phyloP scores from a whole-genome alignment of 1,284 basidiomycete genomes.

The Sanghuangporus weigelae region DNA sequence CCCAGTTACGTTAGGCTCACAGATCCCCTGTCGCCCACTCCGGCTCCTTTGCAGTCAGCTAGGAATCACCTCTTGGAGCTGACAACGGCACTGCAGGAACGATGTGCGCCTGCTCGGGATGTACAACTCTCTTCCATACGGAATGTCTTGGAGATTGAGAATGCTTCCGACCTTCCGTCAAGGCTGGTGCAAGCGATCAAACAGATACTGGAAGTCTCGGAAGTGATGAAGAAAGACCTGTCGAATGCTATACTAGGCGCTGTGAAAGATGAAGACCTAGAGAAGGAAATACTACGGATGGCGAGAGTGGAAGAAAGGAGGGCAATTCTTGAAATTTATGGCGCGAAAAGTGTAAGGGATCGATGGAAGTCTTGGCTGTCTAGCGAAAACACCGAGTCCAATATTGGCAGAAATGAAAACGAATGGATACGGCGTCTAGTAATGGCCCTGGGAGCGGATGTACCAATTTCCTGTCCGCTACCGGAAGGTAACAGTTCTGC shows the following conservation, averaged over 20 bases:
- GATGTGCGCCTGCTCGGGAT: slow-evolving; percentile 66
- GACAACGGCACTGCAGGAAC: slow-evolving; percentile 42
- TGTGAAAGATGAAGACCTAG: slow-evolving; percentile 58
- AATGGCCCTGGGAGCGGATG: slow-evolving; percentile 39
- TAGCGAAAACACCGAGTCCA: slow-evolving; percentile 17
- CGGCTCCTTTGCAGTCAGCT: slow-evolving; percentile 55
- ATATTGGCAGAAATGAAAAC: background rate
- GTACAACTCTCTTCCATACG: slow-evolving; percentile 41
- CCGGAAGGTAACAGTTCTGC: slow-evolving; percentile 22
- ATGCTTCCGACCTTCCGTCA: background rate
- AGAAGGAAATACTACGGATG: slow-evolving; percentile 40
- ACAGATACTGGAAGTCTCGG: slow-evolving; percentile 44
- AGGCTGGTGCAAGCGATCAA: slow-evolving; percentile 39
- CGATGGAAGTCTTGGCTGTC: slow-evolving; percentile 41
- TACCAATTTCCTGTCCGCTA: slow-evolving; percentile 41
- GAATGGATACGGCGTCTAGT: slow-evolving; percentile 45
- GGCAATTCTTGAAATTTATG: slow-evolving; percentile 45
- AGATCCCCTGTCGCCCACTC: slow-evolving; percentile 56
- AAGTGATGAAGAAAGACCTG: slow-evolving; percentile 60
- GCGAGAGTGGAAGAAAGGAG: slow-evolving; percentile 49
- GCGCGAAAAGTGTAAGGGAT: slow-evolving; percentile 31
- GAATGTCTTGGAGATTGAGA: slow-evolving; percentile 29
- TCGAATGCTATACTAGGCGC: slow-evolving; percentile 51
- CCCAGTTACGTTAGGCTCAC: slow-evolving; percentile 44
- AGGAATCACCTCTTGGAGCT: slow-evolving; percentile 46